These are phyloP conservation scores for Forsythia suspensa DNA, from an alignment of 257 asterid species.

Conservation along the genomic window DNA sequence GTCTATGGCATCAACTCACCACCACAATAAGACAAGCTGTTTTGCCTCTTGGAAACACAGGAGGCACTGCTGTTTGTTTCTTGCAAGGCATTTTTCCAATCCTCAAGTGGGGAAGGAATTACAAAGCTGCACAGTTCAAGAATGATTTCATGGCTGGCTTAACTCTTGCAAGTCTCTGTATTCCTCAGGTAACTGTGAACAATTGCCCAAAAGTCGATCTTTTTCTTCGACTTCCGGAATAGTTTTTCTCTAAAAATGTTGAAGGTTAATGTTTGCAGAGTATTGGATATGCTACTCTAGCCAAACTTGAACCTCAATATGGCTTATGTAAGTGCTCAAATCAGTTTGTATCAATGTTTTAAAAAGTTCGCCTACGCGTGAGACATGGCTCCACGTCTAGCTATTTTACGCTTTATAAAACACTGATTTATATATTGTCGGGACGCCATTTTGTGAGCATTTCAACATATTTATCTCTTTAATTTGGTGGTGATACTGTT, in stretches of 20 bases:
- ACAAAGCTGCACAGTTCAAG: slow-evolving; percentile 64
- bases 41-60: slow-evolving; percentile 27
- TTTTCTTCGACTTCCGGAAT: no score
- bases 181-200: slow-evolving; percentile 62
- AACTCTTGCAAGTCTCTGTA: slow-evolving; percentile 89
- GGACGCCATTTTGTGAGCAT: no score
- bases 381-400: no score
- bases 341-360: no score
- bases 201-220: no score
- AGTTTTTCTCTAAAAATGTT: background rate
- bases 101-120: slow-evolving; percentile 66
- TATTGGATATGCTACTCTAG: slow-evolving; percentile 85
- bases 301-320: slow-evolving; percentile 81
- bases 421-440: no score
- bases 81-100: slow-evolving; percentile 67
- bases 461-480: background rate
- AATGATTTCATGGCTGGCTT: slow-evolving; percentile 77
- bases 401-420: no score
- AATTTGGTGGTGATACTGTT: background rate
- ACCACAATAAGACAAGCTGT: slow-evolving; percentile 34
- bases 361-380: no score
- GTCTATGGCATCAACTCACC: slow-evolving; percentile 38
- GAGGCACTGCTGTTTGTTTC: slow-evolving; percentile 41
- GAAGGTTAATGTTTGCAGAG: slow-evolving; percentile 43
- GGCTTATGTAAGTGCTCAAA: slow-evolving; percentile 63